These are phyloP conservation scores for Turritis glabra DNA, from an alignment of 345 rosid genomes.

Conservation along the genomic window DNA sequence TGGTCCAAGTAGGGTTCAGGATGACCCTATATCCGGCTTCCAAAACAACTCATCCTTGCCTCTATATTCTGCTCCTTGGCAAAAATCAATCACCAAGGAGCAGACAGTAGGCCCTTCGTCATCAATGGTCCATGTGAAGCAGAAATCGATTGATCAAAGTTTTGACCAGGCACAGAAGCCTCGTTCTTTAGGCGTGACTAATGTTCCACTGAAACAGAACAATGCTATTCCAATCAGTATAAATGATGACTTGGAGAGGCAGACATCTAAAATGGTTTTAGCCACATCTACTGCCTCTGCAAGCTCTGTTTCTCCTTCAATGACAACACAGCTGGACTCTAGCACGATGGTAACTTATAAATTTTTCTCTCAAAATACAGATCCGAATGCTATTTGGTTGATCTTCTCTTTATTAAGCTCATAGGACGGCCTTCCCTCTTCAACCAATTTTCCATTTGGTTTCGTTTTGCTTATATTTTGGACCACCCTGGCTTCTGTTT, in stretches of 20 bases:
- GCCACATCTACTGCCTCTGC: constrained; percentile 39
- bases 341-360: constrained; percentile 47
- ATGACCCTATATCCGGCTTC: constrained; percentile 46
- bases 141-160: constrained; percentile 52
- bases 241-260: constrained; percentile 59
- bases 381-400: not conserved
- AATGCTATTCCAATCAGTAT: constrained; percentile 38
- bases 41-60: constrained; percentile 46
- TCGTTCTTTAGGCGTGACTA: not conserved
- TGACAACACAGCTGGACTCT: constrained; percentile 45
- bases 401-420: too few relatives aligned
- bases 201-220: constrained; percentile 38
- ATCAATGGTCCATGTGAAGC: constrained; percentile 53
- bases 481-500: not conserved
- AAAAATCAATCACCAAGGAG: constrained; percentile 29
- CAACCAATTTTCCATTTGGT: not conserved
- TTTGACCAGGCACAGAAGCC: constrained; percentile 33
- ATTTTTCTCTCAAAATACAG: not conserved
- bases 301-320: constrained; percentile 47
- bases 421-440: too few relatives aligned
- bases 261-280: constrained; percentile 51
- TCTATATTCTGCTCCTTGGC: constrained; percentile 47
- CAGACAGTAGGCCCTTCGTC: constrained; percentile 19
- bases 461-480: not conserved
- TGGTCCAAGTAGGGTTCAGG: constrained; percentile 47